Conservation (phyloP, 768 basidiomycete species). For the Lactarius quietus region DNA sequence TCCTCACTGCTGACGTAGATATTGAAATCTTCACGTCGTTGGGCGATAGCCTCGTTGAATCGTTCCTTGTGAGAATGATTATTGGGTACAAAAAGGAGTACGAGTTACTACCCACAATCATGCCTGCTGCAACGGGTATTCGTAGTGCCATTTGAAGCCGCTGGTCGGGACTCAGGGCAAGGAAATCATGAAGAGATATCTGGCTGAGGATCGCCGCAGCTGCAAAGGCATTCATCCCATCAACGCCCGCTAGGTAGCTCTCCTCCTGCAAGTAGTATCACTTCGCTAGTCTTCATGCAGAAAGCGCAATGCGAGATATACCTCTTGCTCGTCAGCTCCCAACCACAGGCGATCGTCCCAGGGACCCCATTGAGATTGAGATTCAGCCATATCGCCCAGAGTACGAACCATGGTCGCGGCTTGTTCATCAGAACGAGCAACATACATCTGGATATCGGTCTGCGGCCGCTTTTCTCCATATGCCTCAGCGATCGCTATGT, state of each 20-base stretch:
- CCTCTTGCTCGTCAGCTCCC: constrained; percentile 44
- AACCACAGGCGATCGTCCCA: constrained; percentile 61
- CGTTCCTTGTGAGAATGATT: constrained; percentile 9
- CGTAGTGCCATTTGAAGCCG: constrained; percentile 15
- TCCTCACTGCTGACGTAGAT: constrained; percentile 43
- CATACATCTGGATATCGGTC: constrained; percentile 51
- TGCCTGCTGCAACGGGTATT: constrained; percentile 5
- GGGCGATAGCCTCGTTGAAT: constrained; percentile 22
- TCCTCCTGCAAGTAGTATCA: constrained; percentile 48
- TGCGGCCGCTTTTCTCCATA: constrained; percentile 46
- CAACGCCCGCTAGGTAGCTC: constrained; percentile 47
- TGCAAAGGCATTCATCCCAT: constrained; percentile 68
- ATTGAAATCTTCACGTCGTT: constrained; percentile 13
- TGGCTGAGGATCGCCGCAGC: constrained; percentile 61
- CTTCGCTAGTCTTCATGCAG: not conserved
- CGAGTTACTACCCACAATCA: constrained; percentile 19
- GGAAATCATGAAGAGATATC: constrained; percentile 49
- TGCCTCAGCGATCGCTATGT: constrained; percentile 58
- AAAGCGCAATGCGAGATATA: constrained; percentile 25
- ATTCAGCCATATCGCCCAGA: constrained; percentile 58
- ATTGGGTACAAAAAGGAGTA: not conserved
- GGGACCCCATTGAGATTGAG: constrained; percentile 41
- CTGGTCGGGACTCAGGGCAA: constrained; percentile 33
- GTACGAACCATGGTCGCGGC: constrained; percentile 52
- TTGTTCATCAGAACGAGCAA: constrained; percentile 57